phyloP scores from a whole-genome alignment of 208 protist species.

The Trypanosoma theileri region DNA sequence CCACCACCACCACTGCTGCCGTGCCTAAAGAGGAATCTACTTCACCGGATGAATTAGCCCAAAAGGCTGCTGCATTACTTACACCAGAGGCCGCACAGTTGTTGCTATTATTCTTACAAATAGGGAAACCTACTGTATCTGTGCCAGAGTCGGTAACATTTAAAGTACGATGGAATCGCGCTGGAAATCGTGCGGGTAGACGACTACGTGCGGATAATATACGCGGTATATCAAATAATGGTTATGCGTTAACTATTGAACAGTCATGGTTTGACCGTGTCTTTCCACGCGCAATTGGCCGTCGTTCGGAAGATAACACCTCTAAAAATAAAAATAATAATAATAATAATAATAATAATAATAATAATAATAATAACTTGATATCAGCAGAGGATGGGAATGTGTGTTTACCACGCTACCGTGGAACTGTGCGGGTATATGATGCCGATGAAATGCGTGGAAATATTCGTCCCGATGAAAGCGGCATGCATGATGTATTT shows the following conservation, averaged over 20 bases:
- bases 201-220: slow-evolving; percentile 72
- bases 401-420: slow-evolving; percentile 41
- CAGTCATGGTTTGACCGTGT: slow-evolving; percentile 67
- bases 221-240: slow-evolving; percentile 35
- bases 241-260: slow-evolving; percentile 58
- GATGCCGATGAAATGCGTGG: slow-evolving; percentile 67
- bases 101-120: slow-evolving; percentile 48
- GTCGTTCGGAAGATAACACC: neutral
- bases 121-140: slow-evolving; percentile 28
- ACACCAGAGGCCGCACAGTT: slow-evolving; percentile 44
- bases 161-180: slow-evolving; percentile 57
- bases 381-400: neutral
- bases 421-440: slow-evolving; percentile 62
- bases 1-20: too few relatives aligned
- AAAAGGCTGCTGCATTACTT: slow-evolving; percentile 40
- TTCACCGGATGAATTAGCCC: slow-evolving; percentile 9
- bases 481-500: slow-evolving; percentile 34
- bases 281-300: slow-evolving; percentile 42
- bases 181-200: slow-evolving; percentile 34
- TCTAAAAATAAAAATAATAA: neutral
- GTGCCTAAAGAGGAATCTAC: slow-evolving; percentile 28
- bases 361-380: neutral
- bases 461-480: slow-evolving; percentile 63
- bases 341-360: neutral
- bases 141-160: slow-evolving; percentile 51